Conservation (phyloP, 2,329 filamentous ascomycete genomes). For the Cordyceps militaris region DNA sequence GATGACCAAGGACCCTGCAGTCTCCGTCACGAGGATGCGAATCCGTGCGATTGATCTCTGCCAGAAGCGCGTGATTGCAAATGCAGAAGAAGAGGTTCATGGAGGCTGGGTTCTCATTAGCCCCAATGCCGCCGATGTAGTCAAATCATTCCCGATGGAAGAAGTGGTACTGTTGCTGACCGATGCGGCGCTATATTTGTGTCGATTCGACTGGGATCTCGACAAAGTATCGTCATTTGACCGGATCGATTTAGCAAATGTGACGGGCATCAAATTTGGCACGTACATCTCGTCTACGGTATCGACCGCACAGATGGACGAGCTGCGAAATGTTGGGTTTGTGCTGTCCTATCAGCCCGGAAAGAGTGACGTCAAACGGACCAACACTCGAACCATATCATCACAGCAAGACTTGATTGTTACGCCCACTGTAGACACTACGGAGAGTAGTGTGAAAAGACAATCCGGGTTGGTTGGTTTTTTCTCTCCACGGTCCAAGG, state of each 20-base stretch:
- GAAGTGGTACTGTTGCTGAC: constrained; percentile 86
- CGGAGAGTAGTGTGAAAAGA: constrained; percentile 17
- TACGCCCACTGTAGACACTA: constrained; percentile 14
- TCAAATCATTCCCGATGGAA: constrained; percentile 69
- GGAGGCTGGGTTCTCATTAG: constrained; percentile 85
- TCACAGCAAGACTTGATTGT: constrained; percentile 32
- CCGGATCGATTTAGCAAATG: constrained; percentile 67
- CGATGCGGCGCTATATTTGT: constrained; percentile 77
- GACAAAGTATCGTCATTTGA: constrained; percentile 95
- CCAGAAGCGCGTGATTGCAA: constrained; percentile 76
- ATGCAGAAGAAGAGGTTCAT: constrained; percentile 76
- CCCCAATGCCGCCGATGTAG: constrained; percentile 62
- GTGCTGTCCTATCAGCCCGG: constrained; percentile 70
- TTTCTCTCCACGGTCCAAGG: constrained; percentile 31
- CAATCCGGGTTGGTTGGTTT: constrained; percentile 35
- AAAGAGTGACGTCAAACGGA: constrained; percentile 63
- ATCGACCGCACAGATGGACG: constrained; percentile 68
- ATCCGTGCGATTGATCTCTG: constrained; percentile 87
- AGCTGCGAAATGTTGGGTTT: constrained; percentile 74
- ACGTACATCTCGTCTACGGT: constrained; percentile 88
- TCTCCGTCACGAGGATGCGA: constrained; percentile 76
- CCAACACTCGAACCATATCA: constrained; percentile 78
- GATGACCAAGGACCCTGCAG: constrained; percentile 85
- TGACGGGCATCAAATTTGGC: constrained; percentile 68
- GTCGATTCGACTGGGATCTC: constrained; percentile 87